Evolutionary conservation across 2,329 filamentous ascomycete species (phyloP).

Genomic region (Sporothrix phasma): DNA sequence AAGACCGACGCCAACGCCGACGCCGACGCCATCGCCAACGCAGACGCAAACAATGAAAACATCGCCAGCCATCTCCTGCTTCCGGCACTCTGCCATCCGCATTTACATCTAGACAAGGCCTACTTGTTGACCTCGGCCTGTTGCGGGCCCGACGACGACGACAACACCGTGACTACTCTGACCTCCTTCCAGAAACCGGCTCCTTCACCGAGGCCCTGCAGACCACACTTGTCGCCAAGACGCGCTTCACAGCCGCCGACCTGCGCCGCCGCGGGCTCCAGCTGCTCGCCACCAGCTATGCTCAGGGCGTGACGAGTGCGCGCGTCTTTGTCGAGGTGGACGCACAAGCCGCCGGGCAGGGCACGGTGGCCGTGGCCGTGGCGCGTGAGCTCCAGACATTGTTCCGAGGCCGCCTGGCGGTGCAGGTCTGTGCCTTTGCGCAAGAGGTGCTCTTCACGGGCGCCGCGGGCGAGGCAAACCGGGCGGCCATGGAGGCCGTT

Average conservation of each 20-base stretch:
- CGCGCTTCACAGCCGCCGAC: constrained; percentile 50
- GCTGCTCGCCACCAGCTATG: constrained; percentile 54
- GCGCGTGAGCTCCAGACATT: constrained; percentile 47
- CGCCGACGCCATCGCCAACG: background rate
- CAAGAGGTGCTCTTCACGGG: constrained; percentile 58
- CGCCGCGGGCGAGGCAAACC: constrained; percentile 39
- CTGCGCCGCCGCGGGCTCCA: constrained; percentile 54
- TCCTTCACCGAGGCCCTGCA: constrained; percentile 56
- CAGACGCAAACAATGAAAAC: background rate
- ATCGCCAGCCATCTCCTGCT: constrained; percentile 24
- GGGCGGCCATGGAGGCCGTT: constrained; percentile 32
- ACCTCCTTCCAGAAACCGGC: constrained; percentile 50
- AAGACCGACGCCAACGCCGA: background rate
- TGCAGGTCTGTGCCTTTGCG: constrained; percentile 63
- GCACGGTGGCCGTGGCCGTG: constrained; percentile 33
- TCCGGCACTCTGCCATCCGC: constrained; percentile 54
- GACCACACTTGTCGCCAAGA: constrained; percentile 45
- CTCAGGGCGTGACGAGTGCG: constrained; percentile 57
- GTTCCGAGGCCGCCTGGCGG: constrained; percentile 41
- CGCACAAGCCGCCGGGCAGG: constrained; percentile 37
- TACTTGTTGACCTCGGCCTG: constrained; percentile 40
- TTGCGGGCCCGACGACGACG: constrained; percentile 17
- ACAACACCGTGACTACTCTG: constrained; percentile 36
- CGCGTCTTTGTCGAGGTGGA: constrained; percentile 65
- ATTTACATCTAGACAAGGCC: constrained; percentile 62